Base-by-base conservation (phyloP, 106 monocot species). In the Apostasia shenzhenica region DNA sequence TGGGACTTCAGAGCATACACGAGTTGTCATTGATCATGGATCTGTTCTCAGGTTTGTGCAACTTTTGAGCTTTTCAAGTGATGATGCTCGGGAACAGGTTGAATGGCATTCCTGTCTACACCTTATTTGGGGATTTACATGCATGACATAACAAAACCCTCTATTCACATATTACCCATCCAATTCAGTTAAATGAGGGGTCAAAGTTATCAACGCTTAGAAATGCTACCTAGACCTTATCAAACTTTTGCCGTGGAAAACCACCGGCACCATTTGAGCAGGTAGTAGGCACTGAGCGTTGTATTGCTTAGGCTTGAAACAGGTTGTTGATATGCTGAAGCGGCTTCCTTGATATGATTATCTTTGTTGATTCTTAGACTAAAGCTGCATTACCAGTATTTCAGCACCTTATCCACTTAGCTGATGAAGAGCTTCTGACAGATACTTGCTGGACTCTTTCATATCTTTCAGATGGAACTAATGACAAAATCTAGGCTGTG, bases 1-100 rank as follows among this genome's bases (percentile, higher is more conserved):
- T 51, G 83, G 83, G 13, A 78, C 87, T 63, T 85, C 89, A 43
- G 85, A 85, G 61, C 79, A 89, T 66, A 89, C 89, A 55, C 67
- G 57, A 70, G 59, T 85, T 60, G 89, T 89, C 43, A 75, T 75
- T 54, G 78, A 89, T 48, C 73, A 75, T 52, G 85, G 77, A 60
- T 80, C 85, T 43, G 77, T 89, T 57, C 82, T 82, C 39, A 82
- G 68, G 51, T 75, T 89, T 49, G 74, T 89, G 37, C 68, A 80
- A 48, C 89, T 89, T 77, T 75, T 89, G 57, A 77, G 68, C 37
- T 89, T 85, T 63, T 69, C 81, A 68, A 73, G 37, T 69, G 79
- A 77, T 55, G 72, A 82, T 55, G 77, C 85, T 66, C 74, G 77
- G 47, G 82, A 85, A 57, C 89, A 89, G 88, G 84, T 80, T 57